Conservation (phyloP, 345 rosid species). For the Gossypium turneri region DNA sequence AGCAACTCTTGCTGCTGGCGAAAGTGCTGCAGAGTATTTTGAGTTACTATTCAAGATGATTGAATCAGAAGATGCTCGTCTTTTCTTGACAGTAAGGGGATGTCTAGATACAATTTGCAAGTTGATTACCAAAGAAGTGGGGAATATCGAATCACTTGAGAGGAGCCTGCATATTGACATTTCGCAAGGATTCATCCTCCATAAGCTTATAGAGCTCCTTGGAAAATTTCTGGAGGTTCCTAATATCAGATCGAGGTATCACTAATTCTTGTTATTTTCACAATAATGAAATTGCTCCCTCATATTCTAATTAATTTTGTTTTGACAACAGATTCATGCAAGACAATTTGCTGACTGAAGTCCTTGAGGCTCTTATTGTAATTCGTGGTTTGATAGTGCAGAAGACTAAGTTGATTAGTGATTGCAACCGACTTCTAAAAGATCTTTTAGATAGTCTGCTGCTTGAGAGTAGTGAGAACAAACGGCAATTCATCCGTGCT, state of each 20-base stretch:
- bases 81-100: conserved; percentile 87
- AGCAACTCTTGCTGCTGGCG: conserved; percentile 86
- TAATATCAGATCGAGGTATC: conserved; percentile 83
- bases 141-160: conserved; percentile 83
- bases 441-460: conserved; percentile 94
- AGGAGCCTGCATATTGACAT: conserved; percentile 93
- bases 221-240: conserved; percentile 92
- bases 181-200: conserved; percentile 96
- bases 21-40: conserved; percentile 94
- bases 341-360: conserved; percentile 78
- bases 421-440: conserved; percentile 82
- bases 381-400: conserved; percentile 93
- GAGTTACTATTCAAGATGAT: conserved; percentile 91
- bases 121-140: conserved; percentile 82
- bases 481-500: conserved; percentile 84
- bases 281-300: conserved; percentile 12
- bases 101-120: conserved; percentile 76
- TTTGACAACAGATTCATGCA: conserved; percentile 73
- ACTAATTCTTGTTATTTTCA: neutral
- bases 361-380: conserved; percentile 93
- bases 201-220: conserved; percentile 92
- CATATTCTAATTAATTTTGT: conserved; percentile 21
- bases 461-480: conserved; percentile 95
- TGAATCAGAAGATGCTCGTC: conserved; percentile 83
- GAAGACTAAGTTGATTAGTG: conserved; percentile 95